A percentile compares a stretch with the other conserved stretches of the same genome.
phyloP scores from a whole-genome alignment of 768 basidiomycete genomes.

The Mycena sanguinolenta region DNA sequence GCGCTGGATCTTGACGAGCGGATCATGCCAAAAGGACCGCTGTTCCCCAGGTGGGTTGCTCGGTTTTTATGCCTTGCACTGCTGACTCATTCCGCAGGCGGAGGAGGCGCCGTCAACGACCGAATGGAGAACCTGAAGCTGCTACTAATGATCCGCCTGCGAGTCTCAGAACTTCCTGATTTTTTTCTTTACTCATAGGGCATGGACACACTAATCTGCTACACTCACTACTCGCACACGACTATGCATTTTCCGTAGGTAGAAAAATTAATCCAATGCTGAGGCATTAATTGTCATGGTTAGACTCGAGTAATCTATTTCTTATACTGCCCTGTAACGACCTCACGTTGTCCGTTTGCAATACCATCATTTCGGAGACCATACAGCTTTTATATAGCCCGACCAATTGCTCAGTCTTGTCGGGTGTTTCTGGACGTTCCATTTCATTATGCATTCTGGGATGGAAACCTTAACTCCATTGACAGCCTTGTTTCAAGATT shows the following conservation, averaged over 20 bases:
- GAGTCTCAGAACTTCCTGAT: background rate
- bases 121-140: conserved; percentile 1
- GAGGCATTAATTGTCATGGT: too few relatives aligned
- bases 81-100: conserved; percentile 24
- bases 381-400: conserved; percentile 21
- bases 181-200: background rate
- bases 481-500: too few relatives aligned
- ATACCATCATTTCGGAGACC: conserved; percentile 13
- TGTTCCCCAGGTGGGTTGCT: conserved; percentile 80
- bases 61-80: background rate
- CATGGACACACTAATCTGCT: background rate
- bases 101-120: conserved; percentile 30
- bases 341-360: conserved; percentile 11
- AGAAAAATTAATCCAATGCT: too few relatives aligned
- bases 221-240: background rate
- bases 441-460: too few relatives aligned
- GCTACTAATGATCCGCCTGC: conserved; percentile 6
- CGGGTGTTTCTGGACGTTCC: too few relatives aligned
- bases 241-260: background rate
- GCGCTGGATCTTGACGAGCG: conserved; percentile 93
- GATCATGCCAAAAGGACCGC: conserved; percentile 90
- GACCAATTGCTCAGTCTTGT: conserved; percentile 72
- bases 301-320: too few relatives aligned
- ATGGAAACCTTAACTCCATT: too few relatives aligned
- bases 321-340: background rate